Evolutionary conservation across 176 grass and related monocot species (phyloP).

Genomic region (Secale cereale): DNA sequence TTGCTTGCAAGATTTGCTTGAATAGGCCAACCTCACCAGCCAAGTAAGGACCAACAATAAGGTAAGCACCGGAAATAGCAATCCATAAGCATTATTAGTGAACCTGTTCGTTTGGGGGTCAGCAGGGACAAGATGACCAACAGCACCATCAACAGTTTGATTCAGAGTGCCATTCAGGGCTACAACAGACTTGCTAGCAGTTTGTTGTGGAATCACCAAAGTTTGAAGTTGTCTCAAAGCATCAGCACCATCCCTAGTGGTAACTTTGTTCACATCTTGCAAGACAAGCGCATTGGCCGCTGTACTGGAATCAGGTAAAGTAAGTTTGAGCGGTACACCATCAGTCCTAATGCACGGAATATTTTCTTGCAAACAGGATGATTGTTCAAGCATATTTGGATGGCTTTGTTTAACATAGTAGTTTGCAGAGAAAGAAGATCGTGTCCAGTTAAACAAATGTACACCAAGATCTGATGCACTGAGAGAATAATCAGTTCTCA

Average conservation of each 20-base stretch:
- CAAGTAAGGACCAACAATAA: slow-evolving; percentile 29
- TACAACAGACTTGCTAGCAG: slow-evolving; percentile 10
- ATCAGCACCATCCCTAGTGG: slow-evolving; percentile 13
- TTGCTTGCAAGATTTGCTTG: slow-evolving; percentile 26
- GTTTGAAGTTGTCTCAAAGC: neutral
- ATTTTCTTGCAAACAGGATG: slow-evolving; percentile 40
- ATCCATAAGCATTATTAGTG: slow-evolving; percentile 22
- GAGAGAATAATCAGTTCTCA: slow-evolving; percentile 88
- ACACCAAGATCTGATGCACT: slow-evolving; percentile 71
- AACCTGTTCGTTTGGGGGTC: slow-evolving; percentile 24
- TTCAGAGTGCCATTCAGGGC: slow-evolving; percentile 26
- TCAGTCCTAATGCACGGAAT: slow-evolving; percentile 53
- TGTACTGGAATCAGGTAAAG: slow-evolving; percentile 43
- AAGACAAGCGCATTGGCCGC: slow-evolving; percentile 30
- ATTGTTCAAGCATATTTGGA: slow-evolving; percentile 42
- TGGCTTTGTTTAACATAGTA: slow-evolving; percentile 46
- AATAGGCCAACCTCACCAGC: slow-evolving; percentile 31
- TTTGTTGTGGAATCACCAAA: neutral
- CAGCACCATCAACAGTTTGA: slow-evolving; percentile 23
- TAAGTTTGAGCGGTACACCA: slow-evolving; percentile 33
- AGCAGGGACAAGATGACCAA: slow-evolving; percentile 17
- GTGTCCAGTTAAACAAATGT: slow-evolving; percentile 81
- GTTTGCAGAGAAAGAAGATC: slow-evolving; percentile 66
- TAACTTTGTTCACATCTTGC: slow-evolving; percentile 32
- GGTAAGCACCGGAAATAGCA: slow-evolving; percentile 35